phyloP scores from a whole-genome alignment of 306 rosid species.

The Argentina anserina region DNA sequence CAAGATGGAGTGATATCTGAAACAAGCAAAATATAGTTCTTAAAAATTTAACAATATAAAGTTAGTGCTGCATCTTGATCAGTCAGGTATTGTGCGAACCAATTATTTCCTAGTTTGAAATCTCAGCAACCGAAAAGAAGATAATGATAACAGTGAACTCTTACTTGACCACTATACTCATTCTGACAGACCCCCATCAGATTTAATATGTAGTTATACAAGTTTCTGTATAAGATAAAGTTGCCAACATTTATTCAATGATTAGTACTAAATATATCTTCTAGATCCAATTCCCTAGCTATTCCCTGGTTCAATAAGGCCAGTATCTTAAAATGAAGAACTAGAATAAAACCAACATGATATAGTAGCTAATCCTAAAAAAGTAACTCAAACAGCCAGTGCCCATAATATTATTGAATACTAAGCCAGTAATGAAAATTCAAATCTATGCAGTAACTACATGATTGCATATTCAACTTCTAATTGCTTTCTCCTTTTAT shows the following conservation, averaged over 20 bases:
- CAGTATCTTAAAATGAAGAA: not conserved
- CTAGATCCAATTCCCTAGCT: not conserved
- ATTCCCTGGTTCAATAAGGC: not conserved
- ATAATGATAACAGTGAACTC: not conserved
- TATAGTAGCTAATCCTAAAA: not conserved
- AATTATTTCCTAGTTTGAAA: not conserved
- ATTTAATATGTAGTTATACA: too few species aligned
- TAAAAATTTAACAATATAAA: not conserved
- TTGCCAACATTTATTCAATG: not conserved
- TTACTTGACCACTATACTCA: not conserved
- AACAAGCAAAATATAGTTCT: not conserved
- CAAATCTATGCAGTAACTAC: not conserved
- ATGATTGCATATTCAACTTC: not conserved
- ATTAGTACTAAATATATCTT: too few species aligned
- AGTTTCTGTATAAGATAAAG: not conserved
- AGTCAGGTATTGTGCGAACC: not conserved
- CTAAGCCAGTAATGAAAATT: not conserved
- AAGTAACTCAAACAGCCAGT: not conserved
- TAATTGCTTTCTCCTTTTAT: not conserved
- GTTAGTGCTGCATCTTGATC: not conserved
- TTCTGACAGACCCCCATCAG: not conserved
- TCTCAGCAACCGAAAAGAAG: not conserved
- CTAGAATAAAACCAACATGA: not conserved
- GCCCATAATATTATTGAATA: not conserved
- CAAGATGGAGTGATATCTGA: not conserved